These are phyloP conservation scores for Durio zibethinus DNA, from an alignment of 345 rosid genomes.

Conservation along the genomic window DNA sequence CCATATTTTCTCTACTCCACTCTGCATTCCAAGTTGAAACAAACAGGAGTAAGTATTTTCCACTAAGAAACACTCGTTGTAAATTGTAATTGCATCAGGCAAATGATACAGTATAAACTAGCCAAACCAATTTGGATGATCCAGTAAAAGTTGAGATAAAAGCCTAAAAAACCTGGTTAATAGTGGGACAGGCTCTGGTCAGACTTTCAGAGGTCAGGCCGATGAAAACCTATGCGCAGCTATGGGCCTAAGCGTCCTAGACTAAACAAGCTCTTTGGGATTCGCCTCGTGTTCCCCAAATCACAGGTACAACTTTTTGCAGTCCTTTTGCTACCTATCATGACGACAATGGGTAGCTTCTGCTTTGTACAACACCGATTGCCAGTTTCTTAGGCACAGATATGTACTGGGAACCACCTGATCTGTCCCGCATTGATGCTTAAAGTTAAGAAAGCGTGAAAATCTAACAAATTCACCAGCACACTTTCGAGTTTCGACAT, in stretches of 20 bases:
- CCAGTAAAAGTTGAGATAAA: neutral
- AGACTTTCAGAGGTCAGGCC: neutral
- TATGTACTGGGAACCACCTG: neutral
- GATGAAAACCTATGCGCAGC: neutral
- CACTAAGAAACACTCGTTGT: too few species aligned
- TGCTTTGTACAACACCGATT: neutral
- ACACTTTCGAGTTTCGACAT: too few species aligned
- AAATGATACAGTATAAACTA: too few species aligned
- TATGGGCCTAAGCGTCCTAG: neutral
- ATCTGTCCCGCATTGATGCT: neutral
- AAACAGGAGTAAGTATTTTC: neutral
- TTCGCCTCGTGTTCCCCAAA: constrained; percentile 21
- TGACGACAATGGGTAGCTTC: neutral
- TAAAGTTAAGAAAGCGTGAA: neutral
- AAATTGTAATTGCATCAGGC: too few species aligned
- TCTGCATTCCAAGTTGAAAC: constrained; percentile 35
- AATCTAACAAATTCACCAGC: neutral
- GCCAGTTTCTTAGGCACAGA: neutral
- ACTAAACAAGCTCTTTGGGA: constrained; percentile 10
- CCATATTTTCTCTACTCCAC: constrained; percentile 41
- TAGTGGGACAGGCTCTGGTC: neutral
- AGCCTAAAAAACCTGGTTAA: neutral
- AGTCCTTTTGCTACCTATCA: neutral
- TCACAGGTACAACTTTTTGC: neutral
- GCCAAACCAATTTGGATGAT: neutral